Evolutionary conservation across 352 stramenopile species (phyloP).

Genomic region (Pythium insidiosum): DNA sequence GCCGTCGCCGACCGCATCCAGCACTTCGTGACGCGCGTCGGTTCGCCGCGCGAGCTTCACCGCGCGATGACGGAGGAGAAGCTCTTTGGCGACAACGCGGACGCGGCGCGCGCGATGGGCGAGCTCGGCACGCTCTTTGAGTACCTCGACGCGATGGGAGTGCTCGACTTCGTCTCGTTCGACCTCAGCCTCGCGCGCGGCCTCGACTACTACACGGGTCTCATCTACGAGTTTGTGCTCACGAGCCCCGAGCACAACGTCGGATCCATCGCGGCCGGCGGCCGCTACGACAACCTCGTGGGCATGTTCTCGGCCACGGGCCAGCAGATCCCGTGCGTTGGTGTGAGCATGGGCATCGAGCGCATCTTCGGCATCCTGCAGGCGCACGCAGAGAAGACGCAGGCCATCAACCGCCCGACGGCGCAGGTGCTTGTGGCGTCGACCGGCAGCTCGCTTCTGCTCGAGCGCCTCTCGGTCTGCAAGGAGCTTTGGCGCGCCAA

Average conservation of each 20-base stretch:
- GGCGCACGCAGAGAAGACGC: constrained; percentile 74
- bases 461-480: constrained; percentile 67
- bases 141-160: constrained; percentile 96
- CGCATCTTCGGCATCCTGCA: constrained; percentile 98
- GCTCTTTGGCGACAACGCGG: constrained; percentile 88
- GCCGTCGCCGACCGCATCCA: constrained; percentile 93
- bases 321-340: constrained; percentile 96
- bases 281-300: constrained; percentile 98
- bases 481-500: constrained; percentile 85
- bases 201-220: constrained; percentile 98
- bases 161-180: constrained; percentile 92
- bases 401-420: constrained; percentile 18
- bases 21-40: constrained; percentile 90
- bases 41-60: constrained; percentile 83
- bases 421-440: constrained; percentile 94
- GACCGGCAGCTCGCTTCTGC: constrained; percentile 61
- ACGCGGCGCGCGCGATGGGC: constrained; percentile 79
- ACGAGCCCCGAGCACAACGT: constrained; percentile 86
- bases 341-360: constrained; percentile 98
- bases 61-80: constrained; percentile 57
- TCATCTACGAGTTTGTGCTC: constrained; percentile 99
- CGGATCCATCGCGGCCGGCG: constrained; percentile 95
- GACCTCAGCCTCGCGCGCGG: constrained; percentile 96
- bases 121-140: constrained; percentile 95
- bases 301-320: constrained; percentile 95